phyloP scores from a whole-genome alignment of 2,329 filamentous ascomycete genomes.

The Diplodia intermedia region DNA sequence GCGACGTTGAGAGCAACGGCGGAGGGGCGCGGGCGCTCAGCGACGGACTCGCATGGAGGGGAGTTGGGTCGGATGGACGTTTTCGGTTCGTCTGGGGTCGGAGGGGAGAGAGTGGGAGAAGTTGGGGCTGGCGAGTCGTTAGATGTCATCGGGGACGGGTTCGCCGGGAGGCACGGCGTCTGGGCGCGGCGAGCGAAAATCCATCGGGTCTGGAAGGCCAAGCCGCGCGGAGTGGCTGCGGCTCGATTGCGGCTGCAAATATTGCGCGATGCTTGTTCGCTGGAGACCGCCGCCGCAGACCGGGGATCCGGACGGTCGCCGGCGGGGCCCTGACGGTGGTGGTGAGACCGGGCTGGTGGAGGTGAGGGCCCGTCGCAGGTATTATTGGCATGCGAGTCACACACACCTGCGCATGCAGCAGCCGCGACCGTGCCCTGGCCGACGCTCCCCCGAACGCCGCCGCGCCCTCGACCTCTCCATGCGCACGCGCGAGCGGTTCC shows the following conservation, averaged over 20 bases:
- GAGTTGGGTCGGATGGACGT: background rate
- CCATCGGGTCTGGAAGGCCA: constrained; percentile 29
- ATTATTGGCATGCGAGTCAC: constrained; percentile 24
- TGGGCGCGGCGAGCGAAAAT: constrained; percentile 29
- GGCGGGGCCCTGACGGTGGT: constrained; percentile 11
- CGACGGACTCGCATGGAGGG: constrained; percentile 8
- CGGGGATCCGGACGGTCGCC: background rate
- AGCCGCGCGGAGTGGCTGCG: constrained; percentile 21
- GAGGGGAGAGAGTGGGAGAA: constrained; percentile 16
- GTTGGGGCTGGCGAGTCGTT: constrained; percentile 24
- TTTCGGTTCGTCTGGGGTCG: constrained; percentile 2
- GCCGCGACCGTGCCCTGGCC: constrained; percentile 3
- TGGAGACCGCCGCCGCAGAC: background rate
- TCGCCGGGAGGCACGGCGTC: constrained; percentile 30
- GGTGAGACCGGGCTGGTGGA: constrained; percentile 12
- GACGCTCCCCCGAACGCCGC: constrained; percentile 4
- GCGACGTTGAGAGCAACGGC: constrained; percentile 4
- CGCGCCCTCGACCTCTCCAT: background rate
- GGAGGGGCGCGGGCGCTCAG: constrained; percentile 9
- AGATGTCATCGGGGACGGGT: constrained; percentile 32
- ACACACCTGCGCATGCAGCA: constrained; percentile 4
- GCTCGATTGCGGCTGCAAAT: constrained; percentile 13
- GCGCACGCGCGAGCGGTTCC: background rate
- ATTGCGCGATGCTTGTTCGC: constrained; percentile 3
- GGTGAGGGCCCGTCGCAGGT: background rate